Percentiles rank a stretch among this genome's conserved stretches.
These are phyloP conservation scores for Ophiostoma novo-ulmi DNA, from an alignment of 2,329 filamentous ascomycete genomes.

Conservation along the genomic window DNA sequence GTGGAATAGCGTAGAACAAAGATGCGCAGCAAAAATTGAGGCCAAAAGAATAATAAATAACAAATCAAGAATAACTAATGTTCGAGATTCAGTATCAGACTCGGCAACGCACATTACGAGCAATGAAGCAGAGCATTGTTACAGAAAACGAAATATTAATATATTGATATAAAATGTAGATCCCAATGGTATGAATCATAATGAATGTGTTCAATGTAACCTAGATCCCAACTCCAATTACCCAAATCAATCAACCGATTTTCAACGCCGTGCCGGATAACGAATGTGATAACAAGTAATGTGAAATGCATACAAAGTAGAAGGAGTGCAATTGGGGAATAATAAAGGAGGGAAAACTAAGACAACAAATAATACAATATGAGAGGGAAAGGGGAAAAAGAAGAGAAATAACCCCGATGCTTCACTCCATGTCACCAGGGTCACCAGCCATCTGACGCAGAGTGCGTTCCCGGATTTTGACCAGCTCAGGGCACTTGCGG, in stretches of 20 bases:
- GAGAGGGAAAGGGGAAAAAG: not conserved
- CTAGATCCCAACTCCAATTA: not conserved
- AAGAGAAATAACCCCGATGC: not conserved
- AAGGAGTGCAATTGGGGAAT: not conserved
- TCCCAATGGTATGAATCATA: not conserved
- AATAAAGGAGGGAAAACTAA: not conserved
- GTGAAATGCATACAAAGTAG: not conserved
- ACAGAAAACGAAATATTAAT: not conserved
- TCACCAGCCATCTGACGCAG: constrained; percentile 28
- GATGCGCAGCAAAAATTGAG: not conserved
- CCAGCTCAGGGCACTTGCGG: constrained; percentile 57
- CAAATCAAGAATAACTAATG: too few relatives aligned
- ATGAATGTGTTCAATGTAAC: not conserved
- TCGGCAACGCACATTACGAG: not conserved
- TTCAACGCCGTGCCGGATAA: constrained; percentile 9
- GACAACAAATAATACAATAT: not conserved
- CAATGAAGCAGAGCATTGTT: not conserved
- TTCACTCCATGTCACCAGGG: not conserved
- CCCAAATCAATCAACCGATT: not conserved
- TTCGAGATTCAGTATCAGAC: too few relatives aligned
- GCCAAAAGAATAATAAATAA: not conserved
- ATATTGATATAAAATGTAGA: not conserved
- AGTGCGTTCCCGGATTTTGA: constrained; percentile 50
- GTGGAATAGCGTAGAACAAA: not conserved
- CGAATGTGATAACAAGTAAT: constrained; percentile 1